A percentile compares a stretch with the other conserved stretches of the same genome.
Evolutionary conservation across 805 yeast species (phyloP).

Genomic region (Torulaspora indica): DNA sequence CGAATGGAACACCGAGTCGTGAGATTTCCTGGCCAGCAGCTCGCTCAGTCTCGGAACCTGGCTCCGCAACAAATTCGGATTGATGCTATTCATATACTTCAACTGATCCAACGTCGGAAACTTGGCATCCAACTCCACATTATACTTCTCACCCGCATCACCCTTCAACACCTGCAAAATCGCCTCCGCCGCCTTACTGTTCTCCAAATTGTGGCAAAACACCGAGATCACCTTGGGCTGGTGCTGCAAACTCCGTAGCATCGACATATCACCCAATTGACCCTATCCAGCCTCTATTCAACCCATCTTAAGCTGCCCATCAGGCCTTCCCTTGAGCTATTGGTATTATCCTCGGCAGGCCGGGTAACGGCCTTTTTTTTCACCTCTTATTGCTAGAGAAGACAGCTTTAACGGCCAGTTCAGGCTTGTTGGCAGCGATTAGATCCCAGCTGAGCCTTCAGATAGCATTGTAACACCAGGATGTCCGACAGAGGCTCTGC

Average conservation of each 20-base stretch:
- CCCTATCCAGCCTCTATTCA: too few species aligned
- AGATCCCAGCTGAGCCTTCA: too few species aligned
- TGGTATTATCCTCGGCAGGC: background rate
- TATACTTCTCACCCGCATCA: slow-evolving; percentile 16
- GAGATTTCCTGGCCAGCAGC: slow-evolving; percentile 15
- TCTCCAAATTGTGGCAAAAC: slow-evolving; percentile 33
- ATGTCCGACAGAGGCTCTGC: slow-evolving; percentile 8
- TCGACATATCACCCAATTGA: slow-evolving; percentile 38
- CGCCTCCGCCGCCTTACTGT: slow-evolving; percentile 23
- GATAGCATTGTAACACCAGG: too few species aligned
- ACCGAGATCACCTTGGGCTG: slow-evolving; percentile 46
- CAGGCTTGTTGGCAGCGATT: too few species aligned
- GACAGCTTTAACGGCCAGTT: background rate
- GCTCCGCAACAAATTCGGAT: slow-evolving; percentile 11
- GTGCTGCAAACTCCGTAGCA: slow-evolving; percentile 44
- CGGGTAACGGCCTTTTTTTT: slow-evolving; percentile 5
- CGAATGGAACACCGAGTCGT: slow-evolving; percentile 23
- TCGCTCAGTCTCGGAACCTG: slow-evolving; percentile 22
- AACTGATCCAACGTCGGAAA: slow-evolving; percentile 34
- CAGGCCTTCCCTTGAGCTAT: slow-evolving; percentile 3
- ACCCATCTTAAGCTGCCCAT: too few species aligned
- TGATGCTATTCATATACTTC: slow-evolving; percentile 25
- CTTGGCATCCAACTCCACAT: slow-evolving; percentile 23
- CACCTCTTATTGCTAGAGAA: background rate
- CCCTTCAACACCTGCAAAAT: slow-evolving; percentile 17